These are phyloP conservation scores for Phytophthora uliginosa DNA, from an alignment of 352 stramenopile genomes.

Conservation along the genomic window DNA sequence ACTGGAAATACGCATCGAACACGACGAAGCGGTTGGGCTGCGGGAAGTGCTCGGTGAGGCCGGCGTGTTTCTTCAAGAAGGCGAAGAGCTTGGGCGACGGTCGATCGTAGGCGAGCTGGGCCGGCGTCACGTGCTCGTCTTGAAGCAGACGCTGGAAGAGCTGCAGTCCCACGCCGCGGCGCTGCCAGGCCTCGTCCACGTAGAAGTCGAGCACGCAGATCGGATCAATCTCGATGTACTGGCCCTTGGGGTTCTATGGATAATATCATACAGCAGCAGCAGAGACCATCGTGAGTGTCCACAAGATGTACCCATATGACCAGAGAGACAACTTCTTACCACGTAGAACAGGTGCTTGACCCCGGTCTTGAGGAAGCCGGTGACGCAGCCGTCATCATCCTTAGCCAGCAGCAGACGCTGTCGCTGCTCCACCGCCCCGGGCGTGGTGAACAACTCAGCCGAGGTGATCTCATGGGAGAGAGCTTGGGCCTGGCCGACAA, in stretches of 20 bases:
- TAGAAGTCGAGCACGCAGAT: slow-evolving; percentile 89
- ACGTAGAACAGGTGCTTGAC: slow-evolving; percentile 85
- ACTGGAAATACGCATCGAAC: slow-evolving; percentile 77
- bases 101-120: slow-evolving; percentile 77
- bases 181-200: slow-evolving; percentile 62
- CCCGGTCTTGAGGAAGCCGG: slow-evolving; percentile 76
- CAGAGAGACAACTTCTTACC: slow-evolving; percentile 36
- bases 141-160: slow-evolving; percentile 76
- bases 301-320: slow-evolving; percentile 2
- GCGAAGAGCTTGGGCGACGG: slow-evolving; percentile 84
- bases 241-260: slow-evolving; percentile 63
- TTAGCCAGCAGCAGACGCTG: slow-evolving; percentile 57
- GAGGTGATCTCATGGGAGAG: slow-evolving; percentile 76
- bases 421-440: slow-evolving; percentile 37
- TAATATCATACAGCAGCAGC: slow-evolving; percentile 7
- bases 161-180: slow-evolving; percentile 60
- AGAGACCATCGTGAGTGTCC: background rate
- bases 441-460: slow-evolving; percentile 44
- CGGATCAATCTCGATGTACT: slow-evolving; percentile 79
- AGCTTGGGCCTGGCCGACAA: slow-evolving; percentile 55
- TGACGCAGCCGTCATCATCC: slow-evolving; percentile 23
- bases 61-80: slow-evolving; percentile 81
- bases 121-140: slow-evolving; percentile 34
- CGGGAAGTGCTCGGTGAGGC: slow-evolving; percentile 51
- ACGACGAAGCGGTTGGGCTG: slow-evolving; percentile 92